Percentiles rank a stretch among this genome's conserved stretches.
These are phyloP conservation scores for Deinandra increscens DNA, from an alignment of 129 eudicot genomes.

Conservation along the genomic window DNA sequence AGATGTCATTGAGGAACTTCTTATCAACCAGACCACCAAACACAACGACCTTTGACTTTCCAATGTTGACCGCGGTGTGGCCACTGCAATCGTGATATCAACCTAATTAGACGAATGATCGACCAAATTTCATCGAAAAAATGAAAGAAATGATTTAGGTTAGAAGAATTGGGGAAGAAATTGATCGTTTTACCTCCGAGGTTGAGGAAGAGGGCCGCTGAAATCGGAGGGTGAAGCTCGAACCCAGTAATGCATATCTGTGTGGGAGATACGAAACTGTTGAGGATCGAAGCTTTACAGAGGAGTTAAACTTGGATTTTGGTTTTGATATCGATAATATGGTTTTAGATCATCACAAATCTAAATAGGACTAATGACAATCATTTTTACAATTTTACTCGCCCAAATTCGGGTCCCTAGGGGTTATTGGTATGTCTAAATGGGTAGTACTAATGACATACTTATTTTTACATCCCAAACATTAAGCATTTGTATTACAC, in stretches of 20 bases:
- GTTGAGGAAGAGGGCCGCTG: slow-evolving; percentile 68
- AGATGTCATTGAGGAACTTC: slow-evolving; percentile 66
- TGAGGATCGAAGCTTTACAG: slow-evolving; percentile 18
- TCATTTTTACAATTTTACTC: too few relatives aligned
- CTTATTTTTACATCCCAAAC: too few relatives aligned
- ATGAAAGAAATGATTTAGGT: background rate
- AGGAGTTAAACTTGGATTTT: background rate
- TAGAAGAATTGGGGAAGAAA: background rate
- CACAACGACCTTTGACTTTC: slow-evolving; percentile 77
- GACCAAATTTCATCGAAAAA: background rate
- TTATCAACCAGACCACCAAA: slow-evolving; percentile 91
- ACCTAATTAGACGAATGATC: background rate
- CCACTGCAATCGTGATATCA: slow-evolving; percentile 54
- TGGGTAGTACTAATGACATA: too few relatives aligned
- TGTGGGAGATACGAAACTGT: background rate
- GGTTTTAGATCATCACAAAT: too few relatives aligned
- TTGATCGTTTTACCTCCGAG: slow-evolving; percentile 60
- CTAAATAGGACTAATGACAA: too few relatives aligned
- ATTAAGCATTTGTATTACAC: too few relatives aligned
- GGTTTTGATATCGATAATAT: too few relatives aligned
- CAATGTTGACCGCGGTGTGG: slow-evolving; percentile 88
- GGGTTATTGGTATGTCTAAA: too few relatives aligned
- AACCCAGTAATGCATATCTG: slow-evolving; percentile 70
- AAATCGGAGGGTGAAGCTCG: slow-evolving; percentile 85
- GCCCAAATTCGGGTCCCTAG: too few relatives aligned